Evolutionary conservation across 108 stramenopile genomes (phyloP).

Genomic region (Parietichytrium sp.): DNA sequence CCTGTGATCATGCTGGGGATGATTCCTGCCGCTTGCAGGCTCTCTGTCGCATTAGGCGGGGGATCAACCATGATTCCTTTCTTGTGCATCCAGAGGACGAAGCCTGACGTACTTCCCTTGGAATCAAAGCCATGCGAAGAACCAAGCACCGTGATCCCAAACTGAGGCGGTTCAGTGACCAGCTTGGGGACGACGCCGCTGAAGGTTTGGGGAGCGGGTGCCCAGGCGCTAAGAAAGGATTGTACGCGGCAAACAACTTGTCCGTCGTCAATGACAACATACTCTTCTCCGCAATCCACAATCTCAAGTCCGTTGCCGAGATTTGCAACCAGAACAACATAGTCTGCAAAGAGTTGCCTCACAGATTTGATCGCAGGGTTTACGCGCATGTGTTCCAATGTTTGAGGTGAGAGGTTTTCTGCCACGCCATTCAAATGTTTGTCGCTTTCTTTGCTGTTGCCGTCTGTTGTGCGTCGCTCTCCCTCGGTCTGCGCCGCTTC

Average conservation of each 20-base stretch:
- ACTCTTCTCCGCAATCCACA: neutral
- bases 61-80: slow-evolving; percentile 92
- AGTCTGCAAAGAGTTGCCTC: no score
- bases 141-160: slow-evolving; percentile 52
- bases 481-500: no score
- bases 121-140: slow-evolving; percentile 64
- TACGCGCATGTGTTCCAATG: no score
- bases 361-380: no score
- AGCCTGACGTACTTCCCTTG: slow-evolving; percentile 84
- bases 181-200: no score
- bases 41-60: slow-evolving; percentile 62
- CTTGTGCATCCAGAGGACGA: slow-evolving; percentile 88
- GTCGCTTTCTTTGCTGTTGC: no score
- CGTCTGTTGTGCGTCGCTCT: no score
- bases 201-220: no score
- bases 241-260: neutral
- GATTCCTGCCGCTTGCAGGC: slow-evolving; percentile 76
- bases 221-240: neutral
- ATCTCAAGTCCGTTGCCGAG: slow-evolving; percentile 22
- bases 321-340: neutral
- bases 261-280: slow-evolving; percentile 12
- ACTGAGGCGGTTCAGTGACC: slow-evolving; percentile 58
- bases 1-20: slow-evolving; percentile 80
- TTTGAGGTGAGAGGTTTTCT: no score
- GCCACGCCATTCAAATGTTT: no score